Percentiles rank a stretch among this genome's conserved stretches.
Conservation (phyloP, 176 grass and related monocot species). For the Bothriochloa decipiens region DNA sequence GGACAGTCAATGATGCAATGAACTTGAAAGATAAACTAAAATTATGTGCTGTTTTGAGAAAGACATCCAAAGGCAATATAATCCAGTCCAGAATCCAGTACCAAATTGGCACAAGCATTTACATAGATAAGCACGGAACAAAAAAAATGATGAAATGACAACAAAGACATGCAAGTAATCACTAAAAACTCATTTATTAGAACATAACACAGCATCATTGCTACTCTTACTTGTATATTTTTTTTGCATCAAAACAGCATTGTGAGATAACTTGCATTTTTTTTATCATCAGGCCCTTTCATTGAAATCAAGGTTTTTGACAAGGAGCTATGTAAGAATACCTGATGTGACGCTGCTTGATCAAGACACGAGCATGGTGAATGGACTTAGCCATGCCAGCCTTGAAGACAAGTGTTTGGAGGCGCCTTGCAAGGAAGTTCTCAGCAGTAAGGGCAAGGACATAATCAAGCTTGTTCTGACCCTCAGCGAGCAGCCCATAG, state of each 20-base stretch:
- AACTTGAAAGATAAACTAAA: background rate
- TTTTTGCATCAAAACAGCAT: slow-evolving; percentile 27
- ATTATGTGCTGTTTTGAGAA: background rate
- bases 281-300: slow-evolving; percentile 34
- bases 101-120: background rate
- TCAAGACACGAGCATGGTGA: slow-evolving; percentile 72
- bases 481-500: slow-evolving; percentile 68
- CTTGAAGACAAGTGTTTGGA: slow-evolving; percentile 82
- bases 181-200: background rate
- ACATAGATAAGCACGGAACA: background rate
- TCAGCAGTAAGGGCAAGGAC: slow-evolving; percentile 75
- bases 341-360: slow-evolving; percentile 84
- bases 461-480: slow-evolving; percentile 82
- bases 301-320: background rate
- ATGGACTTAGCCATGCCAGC: slow-evolving; percentile 82
- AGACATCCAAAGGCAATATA: background rate
- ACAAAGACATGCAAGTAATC: background rate
- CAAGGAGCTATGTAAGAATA: background rate
- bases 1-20: background rate
- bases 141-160: background rate
- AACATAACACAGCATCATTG: background rate
- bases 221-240: background rate
- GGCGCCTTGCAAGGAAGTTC: slow-evolving; percentile 75
- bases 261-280: slow-evolving; percentile 33
- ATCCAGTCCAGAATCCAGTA: background rate